Evolutionary conservation across 1,284 basidiomycete genomes (phyloP), one percentile per base, ranked within the genome.

Genomic region (Pseudozyma hubeiensis): DNA sequence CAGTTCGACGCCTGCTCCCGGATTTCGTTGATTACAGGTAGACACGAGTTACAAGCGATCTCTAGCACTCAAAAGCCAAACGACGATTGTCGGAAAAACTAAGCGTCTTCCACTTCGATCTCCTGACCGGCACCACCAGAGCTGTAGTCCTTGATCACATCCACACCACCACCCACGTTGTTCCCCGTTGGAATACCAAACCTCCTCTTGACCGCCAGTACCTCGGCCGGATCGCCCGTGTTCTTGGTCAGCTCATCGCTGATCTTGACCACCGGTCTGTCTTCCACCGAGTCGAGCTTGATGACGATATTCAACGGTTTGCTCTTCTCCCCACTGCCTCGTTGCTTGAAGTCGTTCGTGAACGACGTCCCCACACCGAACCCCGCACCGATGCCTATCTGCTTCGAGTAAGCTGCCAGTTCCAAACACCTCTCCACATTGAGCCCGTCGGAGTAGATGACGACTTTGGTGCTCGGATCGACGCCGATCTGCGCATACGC

Each of bases 191-290:
- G 70, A 39, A 74, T 60, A 17, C 71, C 71, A 39, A 74, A 74
- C 33, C 71, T 17, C 8, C 65, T 49, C 40, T 74, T 74, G 35
- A 74, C 71, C 2, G 71, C 71, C 0, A 46, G 17, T 11, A 84
- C 70, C 57, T 83, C 73, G 11, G 62, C 64, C 1, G 68, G 59
- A 45, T 82, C 81, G 35, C 82, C 82, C 2, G 81, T 81, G 47
- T 83, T 84, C 66, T 84, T 84, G 11, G 79, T 82, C 31, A 84
- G 61, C 45, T 84, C 82, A 56, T 84, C 82, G 46, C 67, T 74
- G 54, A 84, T 84, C 55, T 84, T 84, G n/a, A 84, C 81, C 16
- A 77, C 73, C 8, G 63, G 77, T 30, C 53, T 44, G 10, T 70
- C 78, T 13, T 82, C 68, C 39, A 84, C 72, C 37, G 53, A 65